A percentile compares a stretch with the other conserved stretches of the same genome.
Evolutionary conservation across 257 asterid genomes (phyloP).

Genomic region (Misopates orontium): DNA sequence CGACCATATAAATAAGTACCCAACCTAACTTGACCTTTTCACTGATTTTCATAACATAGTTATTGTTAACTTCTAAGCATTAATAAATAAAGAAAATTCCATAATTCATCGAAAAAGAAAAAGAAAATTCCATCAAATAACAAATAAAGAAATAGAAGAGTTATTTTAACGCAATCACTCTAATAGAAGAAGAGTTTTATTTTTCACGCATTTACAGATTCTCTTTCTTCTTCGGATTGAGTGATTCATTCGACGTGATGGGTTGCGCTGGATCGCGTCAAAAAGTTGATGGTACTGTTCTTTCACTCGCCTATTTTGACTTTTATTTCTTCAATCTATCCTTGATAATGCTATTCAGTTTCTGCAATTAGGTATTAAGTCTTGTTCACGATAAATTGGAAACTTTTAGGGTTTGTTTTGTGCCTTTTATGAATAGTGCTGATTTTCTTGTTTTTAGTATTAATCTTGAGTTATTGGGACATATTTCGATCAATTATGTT

Average conservation of each 20-base stretch:
- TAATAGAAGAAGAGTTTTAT: background rate
- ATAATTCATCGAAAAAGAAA: no score
- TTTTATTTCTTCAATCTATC: slow-evolving; percentile 19
- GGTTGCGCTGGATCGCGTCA: slow-evolving; percentile 71
- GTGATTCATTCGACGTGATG: slow-evolving; percentile 26
- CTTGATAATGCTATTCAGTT: slow-evolving; percentile 6
- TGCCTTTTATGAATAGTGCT: background rate
- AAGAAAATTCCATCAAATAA: no score
- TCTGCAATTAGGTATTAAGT: slow-evolving; percentile 15
- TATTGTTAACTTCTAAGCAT: no score
- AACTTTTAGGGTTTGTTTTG: background rate
- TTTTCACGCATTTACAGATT: no score
- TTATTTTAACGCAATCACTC: no score
- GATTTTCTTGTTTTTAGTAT: slow-evolving; percentile 3
- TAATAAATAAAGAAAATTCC: no score
- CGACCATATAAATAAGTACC: no score
- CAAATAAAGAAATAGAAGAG: no score
- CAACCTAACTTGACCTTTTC: no score
- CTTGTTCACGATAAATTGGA: background rate
- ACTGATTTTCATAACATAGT: no score
- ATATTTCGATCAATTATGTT: slow-evolving; percentile 9
- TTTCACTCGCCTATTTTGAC: slow-evolving; percentile 14
- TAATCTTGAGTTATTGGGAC: background rate
- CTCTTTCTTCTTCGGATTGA: background rate
- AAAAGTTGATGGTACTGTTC: slow-evolving; percentile 44